A percentile compares a stretch with the other conserved stretches of the same genome.
Conservation (phyloP, 108 stramenopile species). For the Cyclostephanos tholiformis region DNA sequence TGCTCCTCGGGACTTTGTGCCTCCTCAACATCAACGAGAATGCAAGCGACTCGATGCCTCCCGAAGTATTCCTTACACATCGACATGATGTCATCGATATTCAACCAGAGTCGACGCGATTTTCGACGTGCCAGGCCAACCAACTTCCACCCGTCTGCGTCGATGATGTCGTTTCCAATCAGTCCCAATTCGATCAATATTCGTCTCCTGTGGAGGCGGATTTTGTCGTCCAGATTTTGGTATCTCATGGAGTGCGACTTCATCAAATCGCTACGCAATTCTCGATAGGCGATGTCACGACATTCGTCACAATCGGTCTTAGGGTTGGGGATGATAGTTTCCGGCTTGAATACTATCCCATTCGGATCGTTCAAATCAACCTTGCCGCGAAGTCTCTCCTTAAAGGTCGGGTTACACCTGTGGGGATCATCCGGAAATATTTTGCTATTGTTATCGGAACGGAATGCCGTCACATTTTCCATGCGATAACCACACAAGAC, state of each 20-base stretch:
- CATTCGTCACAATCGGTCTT: background rate
- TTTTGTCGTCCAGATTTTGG: slow-evolving; percentile 15
- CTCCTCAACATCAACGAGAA: slow-evolving; percentile 30
- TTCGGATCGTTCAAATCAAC: slow-evolving; percentile 4
- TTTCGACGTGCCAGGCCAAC: slow-evolving; percentile 34
- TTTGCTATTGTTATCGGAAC: background rate
- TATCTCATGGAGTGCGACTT: slow-evolving; percentile 18
- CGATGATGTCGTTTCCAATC: background rate
- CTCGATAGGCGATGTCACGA: background rate
- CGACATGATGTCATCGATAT: slow-evolving; percentile 32
- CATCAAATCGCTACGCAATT: slow-evolving; percentile 23
- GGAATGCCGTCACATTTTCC: background rate
- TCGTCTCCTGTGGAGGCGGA: slow-evolving; percentile 15
- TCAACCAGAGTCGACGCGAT: slow-evolving; percentile 44
- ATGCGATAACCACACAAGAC: slow-evolving; percentile 50
- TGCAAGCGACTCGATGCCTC: slow-evolving; percentile 24
- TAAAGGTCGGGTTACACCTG: background rate
- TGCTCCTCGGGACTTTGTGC: slow-evolving; percentile 36
- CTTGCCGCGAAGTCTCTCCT: background rate
- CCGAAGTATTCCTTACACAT: slow-evolving; percentile 31
- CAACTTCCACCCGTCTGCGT: slow-evolving; percentile 1
- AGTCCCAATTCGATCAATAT: slow-evolving; percentile 18
- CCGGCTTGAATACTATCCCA: slow-evolving; percentile 27
- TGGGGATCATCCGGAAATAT: too few relatives aligned
- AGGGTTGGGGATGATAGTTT: background rate